phyloP scores from a whole-genome alignment of 2,329 filamentous ascomycete species.

The Pseudogymnoascus sp. region DNA sequence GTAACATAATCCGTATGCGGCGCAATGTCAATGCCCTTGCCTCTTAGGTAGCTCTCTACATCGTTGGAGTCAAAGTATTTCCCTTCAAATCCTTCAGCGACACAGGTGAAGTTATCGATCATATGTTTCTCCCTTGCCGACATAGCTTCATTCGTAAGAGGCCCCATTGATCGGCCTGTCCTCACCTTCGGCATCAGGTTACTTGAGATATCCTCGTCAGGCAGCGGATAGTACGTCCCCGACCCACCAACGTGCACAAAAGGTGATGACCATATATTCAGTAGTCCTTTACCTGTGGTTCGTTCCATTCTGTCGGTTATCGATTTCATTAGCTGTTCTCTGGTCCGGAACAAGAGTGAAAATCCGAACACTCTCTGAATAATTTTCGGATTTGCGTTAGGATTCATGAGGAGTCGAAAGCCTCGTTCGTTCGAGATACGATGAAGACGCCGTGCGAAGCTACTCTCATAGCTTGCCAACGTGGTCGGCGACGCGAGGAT shows the following conservation, averaged over 20 bases:
- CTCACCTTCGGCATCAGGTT: conserved; percentile 24
- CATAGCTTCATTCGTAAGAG: conserved; percentile 36
- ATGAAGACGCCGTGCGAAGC: conserved; percentile 64
- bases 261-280: conserved; percentile 52
- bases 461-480: conserved; percentile 55
- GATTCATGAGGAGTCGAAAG: conserved; percentile 46
- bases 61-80: conserved; percentile 73
- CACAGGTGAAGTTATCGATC: conserved; percentile 41
- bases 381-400: conserved; percentile 38
- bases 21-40: conserved; percentile 55
- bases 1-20: conserved; percentile 51
- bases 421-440: conserved; percentile 56
- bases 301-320: conserved; percentile 23
- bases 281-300: conserved; percentile 30
- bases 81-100: conserved; percentile 56
- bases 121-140: conserved; percentile 36
- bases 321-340: conserved; percentile 36
- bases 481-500: conserved; percentile 36
- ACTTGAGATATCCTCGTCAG: conserved; percentile 21
- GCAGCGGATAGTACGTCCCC: conserved; percentile 52
- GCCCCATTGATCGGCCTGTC: conserved; percentile 39
- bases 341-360: conserved; percentile 52
- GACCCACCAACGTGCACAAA: conserved; percentile 60
- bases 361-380: conserved; percentile 60
- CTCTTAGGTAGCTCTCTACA: conserved; percentile 63